Conservation (phyloP, 345 rosid genomes). For the Brassica incana region DNA sequence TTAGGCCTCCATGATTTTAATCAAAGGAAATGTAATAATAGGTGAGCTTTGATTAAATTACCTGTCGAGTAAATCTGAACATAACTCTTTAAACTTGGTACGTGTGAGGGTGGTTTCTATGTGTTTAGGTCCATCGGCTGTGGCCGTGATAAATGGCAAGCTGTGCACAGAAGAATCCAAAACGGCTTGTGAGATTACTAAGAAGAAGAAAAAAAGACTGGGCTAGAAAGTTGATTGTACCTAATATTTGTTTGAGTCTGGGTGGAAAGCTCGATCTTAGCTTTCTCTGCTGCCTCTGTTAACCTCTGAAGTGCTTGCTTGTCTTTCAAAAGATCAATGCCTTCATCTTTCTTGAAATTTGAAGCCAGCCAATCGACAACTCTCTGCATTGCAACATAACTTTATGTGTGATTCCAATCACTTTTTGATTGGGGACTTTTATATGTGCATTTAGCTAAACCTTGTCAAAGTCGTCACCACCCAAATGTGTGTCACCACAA, state of each 20-base stretch:
- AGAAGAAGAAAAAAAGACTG: neutral
- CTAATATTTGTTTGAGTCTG: constrained; percentile 31
- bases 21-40: constrained; percentile 14
- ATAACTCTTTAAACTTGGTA: constrained; percentile 68
- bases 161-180: constrained; percentile 37
- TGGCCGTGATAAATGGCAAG: constrained; percentile 98
- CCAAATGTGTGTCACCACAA: constrained; percentile 95
- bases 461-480: constrained; percentile 99
- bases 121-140: constrained; percentile 98
- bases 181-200: neutral
- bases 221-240: constrained; percentile 20
- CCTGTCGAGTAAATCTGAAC: constrained; percentile 91
- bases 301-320: too few species aligned
- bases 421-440: too few species aligned
- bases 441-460: constrained; percentile 21
- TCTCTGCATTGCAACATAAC: too few species aligned
- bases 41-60: constrained; percentile 15
- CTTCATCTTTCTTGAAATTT: too few species aligned
- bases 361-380: too few species aligned
- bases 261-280: too few species aligned
- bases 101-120: constrained; percentile 56
- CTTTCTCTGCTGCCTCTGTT: too few species aligned
- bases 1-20: neutral
- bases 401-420: too few species aligned
- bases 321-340: too few species aligned